Conservation (phyloP, 495 filamentous ascomycete species). For the Podospora pseudocomata region DNA sequence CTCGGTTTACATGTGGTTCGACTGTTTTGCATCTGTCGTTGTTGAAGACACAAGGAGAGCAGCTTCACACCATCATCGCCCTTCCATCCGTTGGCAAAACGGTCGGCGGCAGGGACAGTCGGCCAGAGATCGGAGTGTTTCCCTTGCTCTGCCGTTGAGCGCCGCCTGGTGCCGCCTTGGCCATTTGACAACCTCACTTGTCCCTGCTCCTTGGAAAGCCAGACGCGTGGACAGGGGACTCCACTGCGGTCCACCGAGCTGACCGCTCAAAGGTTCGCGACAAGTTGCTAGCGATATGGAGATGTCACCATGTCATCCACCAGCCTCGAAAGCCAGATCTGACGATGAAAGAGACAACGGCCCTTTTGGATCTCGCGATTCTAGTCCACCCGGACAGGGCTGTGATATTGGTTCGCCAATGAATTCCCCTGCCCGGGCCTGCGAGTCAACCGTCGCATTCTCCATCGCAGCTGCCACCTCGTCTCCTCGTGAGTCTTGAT, state of each 20-base stretch:
- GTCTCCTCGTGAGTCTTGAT: not conserved
- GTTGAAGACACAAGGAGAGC: not conserved
- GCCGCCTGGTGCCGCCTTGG: constrained; percentile 2
- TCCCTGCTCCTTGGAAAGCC: not conserved
- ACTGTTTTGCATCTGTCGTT: not conserved
- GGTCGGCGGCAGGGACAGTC: not conserved
- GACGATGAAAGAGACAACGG: not conserved
- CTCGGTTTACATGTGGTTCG: not conserved
- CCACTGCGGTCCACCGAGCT: constrained; percentile 1
- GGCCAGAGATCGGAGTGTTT: not conserved
- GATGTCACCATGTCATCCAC: not conserved
- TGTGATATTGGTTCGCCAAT: constrained; percentile 10
- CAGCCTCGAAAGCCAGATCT: not conserved
- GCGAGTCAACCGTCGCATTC: constrained; percentile 3
- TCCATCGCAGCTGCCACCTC: constrained; percentile 6
- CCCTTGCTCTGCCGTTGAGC: not conserved
- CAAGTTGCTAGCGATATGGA: not conserved
- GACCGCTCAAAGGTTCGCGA: not conserved
- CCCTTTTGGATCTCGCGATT: not conserved
- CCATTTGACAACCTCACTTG: not conserved
- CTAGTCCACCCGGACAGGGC: constrained; percentile 5
- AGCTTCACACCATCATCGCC: not conserved
- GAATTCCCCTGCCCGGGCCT: constrained; percentile 8
- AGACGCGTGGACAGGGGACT: not conserved
- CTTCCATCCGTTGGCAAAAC: constrained; percentile 1